Conservation (phyloP, 1,139 yeast genomes). For the Geotrichum candidum region DNA sequence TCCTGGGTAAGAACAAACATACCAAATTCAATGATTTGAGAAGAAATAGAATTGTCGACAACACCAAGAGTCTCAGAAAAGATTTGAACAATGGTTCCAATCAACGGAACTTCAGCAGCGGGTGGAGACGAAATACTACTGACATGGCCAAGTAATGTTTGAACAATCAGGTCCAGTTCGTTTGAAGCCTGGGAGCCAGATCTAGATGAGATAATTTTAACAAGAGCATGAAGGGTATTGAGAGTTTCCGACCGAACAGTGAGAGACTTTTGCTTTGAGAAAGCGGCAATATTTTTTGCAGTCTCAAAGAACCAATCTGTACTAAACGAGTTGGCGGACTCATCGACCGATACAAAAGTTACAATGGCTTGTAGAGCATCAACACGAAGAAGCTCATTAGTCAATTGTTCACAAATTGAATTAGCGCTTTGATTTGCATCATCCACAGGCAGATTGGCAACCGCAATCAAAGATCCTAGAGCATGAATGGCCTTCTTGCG, state of each 20-base stretch:
- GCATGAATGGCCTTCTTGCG: constrained; percentile 44
- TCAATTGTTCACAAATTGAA: constrained; percentile 26
- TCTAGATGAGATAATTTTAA: constrained; percentile 7
- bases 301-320: constrained; percentile 23
- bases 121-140: neutral
- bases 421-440: constrained; percentile 19
- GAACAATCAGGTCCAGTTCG: neutral
- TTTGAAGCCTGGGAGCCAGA: neutral
- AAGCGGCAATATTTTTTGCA: constrained; percentile 19
- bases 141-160: neutral
- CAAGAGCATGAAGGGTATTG: constrained; percentile 24
- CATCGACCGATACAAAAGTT: constrained; percentile 17
- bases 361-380: constrained; percentile 28
- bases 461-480: constrained; percentile 33
- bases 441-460: constrained; percentile 22
- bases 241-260: constrained; percentile 28
- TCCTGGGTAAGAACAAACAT: constrained; percentile 1
- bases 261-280: constrained; percentile 26
- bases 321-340: neutral
- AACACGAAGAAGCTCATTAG: constrained; percentile 32
- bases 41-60: neutral
- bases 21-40: constrained; percentile 4
- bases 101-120: constrained; percentile 2
- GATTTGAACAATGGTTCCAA: constrained; percentile 6
- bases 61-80: constrained; percentile 6